These are phyloP conservation scores for Colletotrichum sp. DNA, from an alignment of 2,329 filamentous ascomycete species.

Conservation along the genomic window DNA sequence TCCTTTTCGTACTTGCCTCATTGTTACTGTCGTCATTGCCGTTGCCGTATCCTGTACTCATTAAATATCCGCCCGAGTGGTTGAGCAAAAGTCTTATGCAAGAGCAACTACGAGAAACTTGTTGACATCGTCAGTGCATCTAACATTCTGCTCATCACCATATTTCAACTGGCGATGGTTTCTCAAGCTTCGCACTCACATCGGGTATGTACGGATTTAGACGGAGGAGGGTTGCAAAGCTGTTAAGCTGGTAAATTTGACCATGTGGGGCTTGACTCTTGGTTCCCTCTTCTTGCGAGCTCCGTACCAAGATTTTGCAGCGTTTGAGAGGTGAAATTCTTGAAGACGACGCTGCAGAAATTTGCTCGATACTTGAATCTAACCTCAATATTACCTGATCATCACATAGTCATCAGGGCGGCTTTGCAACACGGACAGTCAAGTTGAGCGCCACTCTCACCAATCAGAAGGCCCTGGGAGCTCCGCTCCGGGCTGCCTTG, in stretches of 20 bases:
- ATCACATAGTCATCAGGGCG: too few relatives aligned
- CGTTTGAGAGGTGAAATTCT: not conserved
- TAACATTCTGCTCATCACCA: too few relatives aligned
- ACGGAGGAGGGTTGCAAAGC: not conserved
- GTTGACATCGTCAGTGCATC: fast-evolving
- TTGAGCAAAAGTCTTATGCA: too few relatives aligned
- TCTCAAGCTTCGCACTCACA: not conserved
- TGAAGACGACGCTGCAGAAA: not conserved
- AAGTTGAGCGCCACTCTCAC: not conserved
- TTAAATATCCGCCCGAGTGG: too few relatives aligned
- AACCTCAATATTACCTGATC: too few relatives aligned
- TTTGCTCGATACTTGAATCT: too few relatives aligned
- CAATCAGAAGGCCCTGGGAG: not conserved
- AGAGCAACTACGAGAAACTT: not conserved
- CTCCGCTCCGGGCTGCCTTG: not conserved
- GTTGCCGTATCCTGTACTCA: too few relatives aligned
- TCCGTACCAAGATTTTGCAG: too few relatives aligned
- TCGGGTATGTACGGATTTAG: not conserved
- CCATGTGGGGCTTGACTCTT: not conserved
- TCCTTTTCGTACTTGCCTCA: too few relatives aligned
- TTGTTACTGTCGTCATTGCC: too few relatives aligned
- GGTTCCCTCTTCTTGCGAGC: too few relatives aligned
- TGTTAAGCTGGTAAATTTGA: not conserved
- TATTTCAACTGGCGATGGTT: not conserved
- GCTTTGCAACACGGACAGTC: not conserved